Base-by-base conservation (phyloP, 2,329 filamentous ascomycete genomes). In the Penicillium sp. region DNA sequence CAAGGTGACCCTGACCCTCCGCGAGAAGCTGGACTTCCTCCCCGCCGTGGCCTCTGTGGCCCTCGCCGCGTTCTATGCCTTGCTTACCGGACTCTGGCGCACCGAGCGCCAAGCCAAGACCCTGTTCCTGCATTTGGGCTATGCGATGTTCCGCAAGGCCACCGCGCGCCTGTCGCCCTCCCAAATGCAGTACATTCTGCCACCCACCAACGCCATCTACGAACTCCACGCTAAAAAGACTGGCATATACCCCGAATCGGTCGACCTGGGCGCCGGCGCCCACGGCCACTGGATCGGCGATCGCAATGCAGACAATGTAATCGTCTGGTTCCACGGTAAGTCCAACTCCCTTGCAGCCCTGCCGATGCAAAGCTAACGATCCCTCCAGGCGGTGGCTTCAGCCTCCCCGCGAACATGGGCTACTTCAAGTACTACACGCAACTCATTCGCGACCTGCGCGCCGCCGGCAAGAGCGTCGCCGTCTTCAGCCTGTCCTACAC, bases 401-500 rank as follows among this genome's bases (percentile, higher is more conserved):
- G 76, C 2, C 53, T 83, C 7, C 75, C 82, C 2, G 76, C 75
- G 7, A 69, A 68, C 5, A 58, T 74, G 6, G 78, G 73, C 40
- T 80, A 83, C 63, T 72, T 83, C 50, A 67, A 76, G 16, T 84
- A 79, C 72, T 72, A 80, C 45, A 62, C 67, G 18, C 72, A 77
- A 14, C 67, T 83, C 31, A 68, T 77, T 47, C 67, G 74, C 36
- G 67, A 73, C n/a, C 66, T 81, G 18, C 64, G 69, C n/a, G 67
- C 67, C 8, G 59, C 65, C 27, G 77, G 75, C 40, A 76, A 81
- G 48, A 72, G 74, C 31, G 69, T 82, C 29, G 75, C 81, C 16
- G 68, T 81, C 45, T 76, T 86, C 45, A 68, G 82, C 22, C 74
- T 85, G n/a, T 78, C 79, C 38, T 88, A 88, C 68, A 81, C 80